Evolutionary conservation across 1,139 yeast genomes (phyloP).

Genomic region (Dujonia santamariae): DNA sequence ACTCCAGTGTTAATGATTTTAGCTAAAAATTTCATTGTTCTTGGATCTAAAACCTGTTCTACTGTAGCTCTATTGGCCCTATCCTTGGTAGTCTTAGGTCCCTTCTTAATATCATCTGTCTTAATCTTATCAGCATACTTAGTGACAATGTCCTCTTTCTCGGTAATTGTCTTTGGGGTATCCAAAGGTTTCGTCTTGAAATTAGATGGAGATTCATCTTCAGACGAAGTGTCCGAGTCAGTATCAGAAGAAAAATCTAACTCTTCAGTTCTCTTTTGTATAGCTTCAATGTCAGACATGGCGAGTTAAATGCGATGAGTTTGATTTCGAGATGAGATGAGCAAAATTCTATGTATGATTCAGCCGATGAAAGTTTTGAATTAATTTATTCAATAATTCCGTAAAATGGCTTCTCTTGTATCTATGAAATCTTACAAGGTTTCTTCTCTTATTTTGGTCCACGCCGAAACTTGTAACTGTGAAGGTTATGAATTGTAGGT

Average conservation of each 20-base stretch:
- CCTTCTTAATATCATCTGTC: conserved; percentile 57
- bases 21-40: conserved; percentile 80
- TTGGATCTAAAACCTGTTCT: conserved; percentile 93
- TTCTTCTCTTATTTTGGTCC: not conserved
- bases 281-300: not conserved
- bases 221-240: conserved; percentile 8
- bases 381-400: no score
- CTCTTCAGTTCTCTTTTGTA: conserved; percentile 7
- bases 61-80: conserved; percentile 94
- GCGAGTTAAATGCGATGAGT: not conserved
- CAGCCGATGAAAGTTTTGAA: no score
- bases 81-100: conserved; percentile 63
- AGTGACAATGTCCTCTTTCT: conserved; percentile 58
- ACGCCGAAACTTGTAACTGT: no score
- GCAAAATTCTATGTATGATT: no score
- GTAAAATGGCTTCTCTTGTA: no score
- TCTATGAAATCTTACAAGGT: conserved; percentile 1
- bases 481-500: no score
- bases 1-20: conserved; percentile 82
- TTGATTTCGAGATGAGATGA: not conserved
- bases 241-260: conserved; percentile 7
- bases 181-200: conserved; percentile 1
- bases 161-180: conserved; percentile 20
- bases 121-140: conserved; percentile 64
- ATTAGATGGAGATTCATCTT: not conserved